phyloP scores from a whole-genome alignment of 163 green algal species.

The Chlorella variabilis region DNA sequence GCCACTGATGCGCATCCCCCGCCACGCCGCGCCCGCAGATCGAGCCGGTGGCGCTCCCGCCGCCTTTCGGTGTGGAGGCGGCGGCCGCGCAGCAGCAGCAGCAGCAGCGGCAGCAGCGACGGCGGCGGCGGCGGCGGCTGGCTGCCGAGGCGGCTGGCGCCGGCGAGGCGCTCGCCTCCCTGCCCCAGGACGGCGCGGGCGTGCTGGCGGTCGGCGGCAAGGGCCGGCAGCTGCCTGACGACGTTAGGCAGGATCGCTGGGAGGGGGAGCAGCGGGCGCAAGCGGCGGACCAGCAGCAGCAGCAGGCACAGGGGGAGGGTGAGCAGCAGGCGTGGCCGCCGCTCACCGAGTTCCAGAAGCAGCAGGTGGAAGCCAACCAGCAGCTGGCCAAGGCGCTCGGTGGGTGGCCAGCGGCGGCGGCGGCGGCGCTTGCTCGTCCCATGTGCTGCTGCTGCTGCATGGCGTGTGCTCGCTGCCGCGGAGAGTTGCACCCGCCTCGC shows the following conservation, averaged over 20 bases:
- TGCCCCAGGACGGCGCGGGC: too few relatives aligned
- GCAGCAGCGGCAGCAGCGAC: neutral
- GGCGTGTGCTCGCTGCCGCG: too few relatives aligned
- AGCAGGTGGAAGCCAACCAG: neutral
- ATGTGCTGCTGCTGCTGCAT: too few relatives aligned
- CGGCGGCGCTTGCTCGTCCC: too few relatives aligned
- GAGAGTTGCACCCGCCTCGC: too few relatives aligned
- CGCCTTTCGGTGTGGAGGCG: slow-evolving; percentile 8
- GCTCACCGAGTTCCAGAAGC: neutral
- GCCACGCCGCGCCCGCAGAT: slow-evolving; percentile 7
- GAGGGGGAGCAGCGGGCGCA: neutral
- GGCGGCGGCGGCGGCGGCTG: neutral
- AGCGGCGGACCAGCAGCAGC: neutral
- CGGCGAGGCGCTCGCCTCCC: too few relatives aligned
- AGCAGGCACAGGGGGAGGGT: neutral
- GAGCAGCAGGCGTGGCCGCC: neutral
- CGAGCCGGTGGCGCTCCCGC: slow-evolving; percentile 6
- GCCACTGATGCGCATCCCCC: too few relatives aligned
- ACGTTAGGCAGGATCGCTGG: neutral
- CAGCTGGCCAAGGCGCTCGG: neutral
- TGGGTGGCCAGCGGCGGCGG: neutral
- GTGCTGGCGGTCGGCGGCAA: too few relatives aligned
- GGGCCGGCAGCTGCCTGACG: too few relatives aligned
- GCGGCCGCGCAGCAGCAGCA: neutral
- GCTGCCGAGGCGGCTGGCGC: neutral